A percentile compares a stretch with the other conserved stretches of the same genome.
These are phyloP conservation scores for Zymoseptoria passerinii DNA, from an alignment of 2,329 filamentous ascomycete species.

Conservation along the genomic window DNA sequence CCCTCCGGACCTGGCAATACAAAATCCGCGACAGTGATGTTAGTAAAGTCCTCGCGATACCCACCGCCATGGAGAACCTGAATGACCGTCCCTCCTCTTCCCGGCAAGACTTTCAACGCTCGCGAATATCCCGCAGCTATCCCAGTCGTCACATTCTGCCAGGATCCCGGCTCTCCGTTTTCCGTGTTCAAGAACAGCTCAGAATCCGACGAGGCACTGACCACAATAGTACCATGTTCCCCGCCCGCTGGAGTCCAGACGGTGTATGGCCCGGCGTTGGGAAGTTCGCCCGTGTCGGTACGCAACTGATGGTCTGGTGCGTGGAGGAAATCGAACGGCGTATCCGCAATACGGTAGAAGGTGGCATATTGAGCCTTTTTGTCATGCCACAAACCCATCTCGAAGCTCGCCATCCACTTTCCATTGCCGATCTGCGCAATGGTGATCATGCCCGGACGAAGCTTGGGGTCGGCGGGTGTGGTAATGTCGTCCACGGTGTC, in stretches of 20 bases:
- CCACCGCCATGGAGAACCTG: not conserved
- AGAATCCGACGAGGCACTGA: slow-evolving; percentile 19
- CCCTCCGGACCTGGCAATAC: not conserved
- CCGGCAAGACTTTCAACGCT: not conserved
- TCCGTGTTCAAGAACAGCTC: not conserved
- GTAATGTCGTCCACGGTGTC: slow-evolving; percentile 53
- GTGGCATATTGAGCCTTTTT: not conserved
- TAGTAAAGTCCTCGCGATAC: not conserved
- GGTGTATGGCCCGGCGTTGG: slow-evolving; percentile 36
- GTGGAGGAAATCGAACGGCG: not conserved
- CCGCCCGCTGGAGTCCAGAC: slow-evolving; percentile 45
- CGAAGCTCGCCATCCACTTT: not conserved
- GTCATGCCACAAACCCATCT: not conserved
- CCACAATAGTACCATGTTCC: slow-evolving; percentile 43
- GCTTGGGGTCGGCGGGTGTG: slow-evolving; percentile 53
- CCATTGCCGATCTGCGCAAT: slow-evolving; percentile 29
- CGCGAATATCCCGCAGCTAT: not conserved
- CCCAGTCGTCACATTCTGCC: not conserved
- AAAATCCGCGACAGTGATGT: not conserved
- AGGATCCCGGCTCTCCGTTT: not conserved
- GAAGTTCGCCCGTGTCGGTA: not conserved
- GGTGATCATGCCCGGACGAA: slow-evolving; percentile 61
- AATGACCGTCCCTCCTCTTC: not conserved
- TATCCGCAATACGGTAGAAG: not conserved
- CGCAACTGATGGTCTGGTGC: not conserved